These are phyloP conservation scores for Penicillium mononematosum DNA, from an alignment of 495 filamentous ascomycete genomes.

Conservation along the genomic window DNA sequence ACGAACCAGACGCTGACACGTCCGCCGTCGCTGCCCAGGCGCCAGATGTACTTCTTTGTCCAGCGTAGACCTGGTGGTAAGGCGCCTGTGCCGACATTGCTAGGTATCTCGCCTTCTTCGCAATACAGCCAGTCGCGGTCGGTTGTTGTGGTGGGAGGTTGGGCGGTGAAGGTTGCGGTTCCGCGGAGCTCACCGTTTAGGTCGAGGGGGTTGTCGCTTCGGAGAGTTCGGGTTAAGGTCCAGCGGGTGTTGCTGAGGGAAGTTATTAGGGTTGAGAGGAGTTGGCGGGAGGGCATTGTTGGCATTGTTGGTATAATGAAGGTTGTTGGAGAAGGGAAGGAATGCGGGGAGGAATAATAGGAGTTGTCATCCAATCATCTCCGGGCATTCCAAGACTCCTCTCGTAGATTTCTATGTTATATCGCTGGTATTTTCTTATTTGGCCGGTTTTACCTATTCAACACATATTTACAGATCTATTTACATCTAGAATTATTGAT, in stretches of 20 bases:
- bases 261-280: conserved; percentile 30
- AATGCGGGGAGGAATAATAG: conserved; percentile 2
- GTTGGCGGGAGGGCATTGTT: conserved; percentile 16
- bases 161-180: conserved; percentile 40
- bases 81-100: conserved; percentile 16
- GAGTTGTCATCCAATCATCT: neutral
- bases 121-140: conserved; percentile 43
- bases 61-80: conserved; percentile 33
- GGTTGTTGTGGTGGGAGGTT: conserved; percentile 16
- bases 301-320: neutral
- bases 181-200: conserved; percentile 43
- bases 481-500: too few species aligned
- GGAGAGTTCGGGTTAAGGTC: conserved; percentile 43
- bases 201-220: conserved; percentile 44
- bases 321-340: neutral
- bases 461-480: too few species aligned
- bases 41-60: conserved; percentile 52
- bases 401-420: neutral
- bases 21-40: conserved; percentile 25
- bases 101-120: conserved; percentile 46
- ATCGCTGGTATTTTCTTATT: neutral
- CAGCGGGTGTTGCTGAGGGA: conserved; percentile 36
- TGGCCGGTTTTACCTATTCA: too few species aligned
- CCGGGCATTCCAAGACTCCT: neutral
- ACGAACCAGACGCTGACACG: conserved; percentile 49